These are phyloP conservation scores for Termitomyces sp. DNA, from an alignment of 768 basidiomycete genomes.

Conservation along the genomic window DNA sequence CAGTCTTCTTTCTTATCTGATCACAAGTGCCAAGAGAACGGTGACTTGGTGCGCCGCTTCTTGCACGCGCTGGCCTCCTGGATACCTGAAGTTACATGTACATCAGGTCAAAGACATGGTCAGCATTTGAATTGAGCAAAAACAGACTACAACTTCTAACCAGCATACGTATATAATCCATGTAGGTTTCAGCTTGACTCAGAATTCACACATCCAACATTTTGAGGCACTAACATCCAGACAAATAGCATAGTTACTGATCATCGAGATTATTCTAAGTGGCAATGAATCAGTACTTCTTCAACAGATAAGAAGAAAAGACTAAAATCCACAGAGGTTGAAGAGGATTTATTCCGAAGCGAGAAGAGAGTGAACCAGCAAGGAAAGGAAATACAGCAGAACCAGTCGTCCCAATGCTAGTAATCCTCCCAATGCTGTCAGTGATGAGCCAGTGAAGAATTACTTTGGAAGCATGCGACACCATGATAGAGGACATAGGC, in stretches of 20 bases:
- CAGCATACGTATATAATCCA: neutral
- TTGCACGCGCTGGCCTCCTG: neutral
- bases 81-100: no score
- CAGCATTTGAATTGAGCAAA: neutral
- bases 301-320: neutral
- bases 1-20: neutral
- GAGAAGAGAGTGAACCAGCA: conserved; percentile 15
- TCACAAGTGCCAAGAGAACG: neutral
- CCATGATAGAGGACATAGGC: conserved; percentile 49
- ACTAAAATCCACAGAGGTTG: conserved; percentile 15
- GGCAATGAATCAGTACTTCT: neutral
- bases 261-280: conserved; percentile 25
- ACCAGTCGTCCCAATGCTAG: conserved; percentile 31
- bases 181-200: neutral
- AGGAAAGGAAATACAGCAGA: conserved; percentile 22
- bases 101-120: neutral
- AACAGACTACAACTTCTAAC: neutral
- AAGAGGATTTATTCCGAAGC: conserved; percentile 14
- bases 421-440: conserved; percentile 45
- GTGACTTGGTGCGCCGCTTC: neutral
- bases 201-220: conserved; percentile 15
- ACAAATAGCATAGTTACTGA: conserved; percentile 22
- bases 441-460: conserved; percentile 29
- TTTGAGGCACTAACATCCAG: conserved; percentile 23
- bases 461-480: conserved; percentile 31